A percentile compares a stretch with the other conserved stretches of the same genome.
Conservation (phyloP, 768 basidiomycete genomes). For the Serendipita vermifera region DNA sequence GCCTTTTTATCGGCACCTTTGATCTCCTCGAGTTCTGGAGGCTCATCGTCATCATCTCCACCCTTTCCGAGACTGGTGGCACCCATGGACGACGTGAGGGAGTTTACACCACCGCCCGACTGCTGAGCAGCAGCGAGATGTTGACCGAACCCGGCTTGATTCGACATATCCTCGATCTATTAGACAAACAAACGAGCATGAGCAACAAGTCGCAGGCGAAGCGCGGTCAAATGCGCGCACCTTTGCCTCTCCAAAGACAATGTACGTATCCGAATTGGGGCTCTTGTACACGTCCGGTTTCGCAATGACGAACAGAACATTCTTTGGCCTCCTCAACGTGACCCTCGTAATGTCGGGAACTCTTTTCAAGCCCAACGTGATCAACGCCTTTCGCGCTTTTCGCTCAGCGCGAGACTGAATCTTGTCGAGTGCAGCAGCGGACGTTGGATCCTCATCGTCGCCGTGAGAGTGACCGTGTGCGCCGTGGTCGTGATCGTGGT, state of each 20-base stretch:
- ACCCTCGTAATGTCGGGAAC: slow-evolving; percentile 90
- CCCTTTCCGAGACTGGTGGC: slow-evolving; percentile 29
- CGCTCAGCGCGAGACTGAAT: slow-evolving; percentile 90
- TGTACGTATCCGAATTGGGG: slow-evolving; percentile 93
- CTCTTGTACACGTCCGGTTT: slow-evolving; percentile 97
- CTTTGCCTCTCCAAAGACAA: slow-evolving; percentile 98
- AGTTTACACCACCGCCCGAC: slow-evolving; percentile 33
- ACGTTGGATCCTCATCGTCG: slow-evolving; percentile 58
- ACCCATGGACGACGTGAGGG: slow-evolving; percentile 21
- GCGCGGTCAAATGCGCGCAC: slow-evolving; percentile 24
- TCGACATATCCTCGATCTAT: slow-evolving; percentile 70
- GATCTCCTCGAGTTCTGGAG: slow-evolving; percentile 69
- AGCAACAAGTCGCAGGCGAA: not conserved
- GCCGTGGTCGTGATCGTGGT: slow-evolving; percentile 36
- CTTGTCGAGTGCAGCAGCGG: slow-evolving; percentile 76
- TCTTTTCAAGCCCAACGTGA: slow-evolving; percentile 82
- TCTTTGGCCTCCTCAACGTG: slow-evolving; percentile 87
- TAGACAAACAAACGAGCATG: not conserved
- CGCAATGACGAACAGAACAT: slow-evolving; percentile 87
- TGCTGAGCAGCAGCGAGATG: slow-evolving; percentile 71
- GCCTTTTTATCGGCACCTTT: slow-evolving; percentile 74
- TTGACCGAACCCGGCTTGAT: slow-evolving; percentile 3
- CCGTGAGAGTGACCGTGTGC: slow-evolving; percentile 14
- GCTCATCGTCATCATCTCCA: slow-evolving; percentile 55
- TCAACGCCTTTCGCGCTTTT: slow-evolving; percentile 88